phyloP scores from a whole-genome alignment of 169 alveolate genomes.

The Ichthyophthirius multifiliis region DNA sequence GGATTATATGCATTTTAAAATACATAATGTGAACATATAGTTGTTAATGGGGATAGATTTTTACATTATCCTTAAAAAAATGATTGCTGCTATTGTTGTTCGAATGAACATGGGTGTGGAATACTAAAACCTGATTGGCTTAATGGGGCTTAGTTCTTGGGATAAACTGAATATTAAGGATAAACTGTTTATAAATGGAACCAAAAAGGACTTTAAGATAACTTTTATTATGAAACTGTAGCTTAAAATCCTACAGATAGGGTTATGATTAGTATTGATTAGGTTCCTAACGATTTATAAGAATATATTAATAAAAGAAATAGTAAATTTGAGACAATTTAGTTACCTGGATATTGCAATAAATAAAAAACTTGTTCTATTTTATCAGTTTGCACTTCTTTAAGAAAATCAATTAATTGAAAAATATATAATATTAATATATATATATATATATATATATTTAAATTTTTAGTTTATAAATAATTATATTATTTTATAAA shows the following conservation, averaged over 20 bases:
- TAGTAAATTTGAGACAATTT: not conserved
- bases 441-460: too few relatives aligned
- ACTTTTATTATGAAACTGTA: slow-evolving; percentile 43
- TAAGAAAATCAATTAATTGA: not conserved
- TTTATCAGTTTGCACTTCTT: slow-evolving; percentile 12
- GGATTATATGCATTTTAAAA: slow-evolving; percentile 21
- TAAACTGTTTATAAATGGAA: slow-evolving; percentile 40
- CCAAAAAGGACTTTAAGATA: slow-evolving; percentile 40
- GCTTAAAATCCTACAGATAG: slow-evolving; percentile 29
- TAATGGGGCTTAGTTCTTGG: slow-evolving; percentile 25
- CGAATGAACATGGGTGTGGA: slow-evolving; percentile 51
- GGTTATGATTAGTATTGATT: slow-evolving; percentile 37
- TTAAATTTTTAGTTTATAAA: too few relatives aligned
- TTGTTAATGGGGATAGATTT: slow-evolving; percentile 48
- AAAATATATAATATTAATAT: too few relatives aligned
- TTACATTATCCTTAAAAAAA: slow-evolving; percentile 40
- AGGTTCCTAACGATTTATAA: slow-evolving; percentile 43
- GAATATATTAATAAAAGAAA: not conserved
- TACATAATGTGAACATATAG: slow-evolving; percentile 45
- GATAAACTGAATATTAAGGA: slow-evolving; percentile 21
- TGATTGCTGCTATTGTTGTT: slow-evolving; percentile 56
- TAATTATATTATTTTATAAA: too few relatives aligned
- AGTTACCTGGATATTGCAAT: slow-evolving; percentile 21
- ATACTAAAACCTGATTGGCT: slow-evolving; percentile 46
- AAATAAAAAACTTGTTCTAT: not conserved